phyloP scores from a whole-genome alignment of 1,284 basidiomycete genomes.

The Termitomyces sp. region DNA sequence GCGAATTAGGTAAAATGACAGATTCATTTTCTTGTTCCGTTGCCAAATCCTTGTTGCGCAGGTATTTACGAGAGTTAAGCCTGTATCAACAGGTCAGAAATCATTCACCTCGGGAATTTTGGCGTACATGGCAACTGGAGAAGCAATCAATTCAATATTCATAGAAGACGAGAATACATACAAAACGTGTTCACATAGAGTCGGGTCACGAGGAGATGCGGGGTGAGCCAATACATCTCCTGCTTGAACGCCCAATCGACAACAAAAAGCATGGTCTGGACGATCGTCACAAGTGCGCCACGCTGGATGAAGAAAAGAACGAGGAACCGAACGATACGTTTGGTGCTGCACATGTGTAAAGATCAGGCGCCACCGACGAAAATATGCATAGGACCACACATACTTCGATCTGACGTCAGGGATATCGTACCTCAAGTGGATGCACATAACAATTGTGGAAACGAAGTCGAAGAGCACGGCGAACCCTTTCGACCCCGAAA shows the following conservation, averaged over 20 bases:
- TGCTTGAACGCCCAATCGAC: background rate
- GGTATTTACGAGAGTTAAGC: background rate
- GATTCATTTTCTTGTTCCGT: background rate
- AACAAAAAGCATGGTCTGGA: background rate
- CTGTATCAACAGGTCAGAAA: background rate
- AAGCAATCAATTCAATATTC: background rate
- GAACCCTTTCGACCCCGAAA: background rate
- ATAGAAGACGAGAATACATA: background rate
- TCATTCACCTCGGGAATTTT: background rate
- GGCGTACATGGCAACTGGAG: background rate
- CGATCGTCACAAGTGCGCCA: background rate
- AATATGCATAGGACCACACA: background rate
- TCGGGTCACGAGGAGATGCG: background rate
- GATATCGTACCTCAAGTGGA: background rate
- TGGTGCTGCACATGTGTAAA: background rate
- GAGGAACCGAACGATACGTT: background rate
- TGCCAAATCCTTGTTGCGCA: background rate
- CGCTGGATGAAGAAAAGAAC: background rate
- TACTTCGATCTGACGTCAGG: background rate
- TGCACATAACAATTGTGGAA: background rate
- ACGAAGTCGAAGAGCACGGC: background rate
- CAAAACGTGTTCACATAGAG: background rate
- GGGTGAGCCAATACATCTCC: background rate
- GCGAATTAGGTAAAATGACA: background rate
- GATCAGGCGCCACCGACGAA: background rate